phyloP scores from a whole-genome alignment of 2,329 filamentous ascomycete genomes.

The Monosporascus sp. region DNA sequence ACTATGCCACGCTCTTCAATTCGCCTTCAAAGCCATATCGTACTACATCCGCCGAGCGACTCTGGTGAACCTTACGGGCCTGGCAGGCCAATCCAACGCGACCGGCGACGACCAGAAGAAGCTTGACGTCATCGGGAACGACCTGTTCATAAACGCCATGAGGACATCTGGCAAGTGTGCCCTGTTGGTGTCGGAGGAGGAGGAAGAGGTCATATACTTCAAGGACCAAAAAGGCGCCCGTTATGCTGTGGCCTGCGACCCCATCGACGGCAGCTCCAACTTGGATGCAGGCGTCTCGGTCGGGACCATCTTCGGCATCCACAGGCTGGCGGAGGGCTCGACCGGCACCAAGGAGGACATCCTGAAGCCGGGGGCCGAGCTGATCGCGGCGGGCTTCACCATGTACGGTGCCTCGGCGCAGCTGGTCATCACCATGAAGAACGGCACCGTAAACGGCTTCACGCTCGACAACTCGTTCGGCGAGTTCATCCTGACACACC shows the following conservation, averaged over 20 bases:
- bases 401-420: constrained; percentile 99
- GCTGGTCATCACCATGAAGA: constrained; percentile 95
- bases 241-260: constrained; percentile 95
- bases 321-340: constrained; percentile 77
- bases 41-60: constrained; percentile 98
- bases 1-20: constrained; percentile 94
- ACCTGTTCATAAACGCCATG: constrained; percentile 96
- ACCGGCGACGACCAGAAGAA: constrained; percentile 99
- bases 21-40: constrained; percentile 99
- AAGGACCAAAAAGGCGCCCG: constrained; percentile 68
- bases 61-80: constrained; percentile 89
- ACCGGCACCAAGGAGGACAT: constrained; percentile 77
- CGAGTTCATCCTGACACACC: constrained; percentile 98
- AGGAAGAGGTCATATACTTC: constrained; percentile 89
- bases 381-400: constrained; percentile 95
- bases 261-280: constrained; percentile 97
- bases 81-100: constrained; percentile 89
- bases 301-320: constrained; percentile 93
- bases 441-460: constrained; percentile 90
- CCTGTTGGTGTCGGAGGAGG: constrained; percentile 94
- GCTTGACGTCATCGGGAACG: constrained; percentile 97
- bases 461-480: constrained; percentile 94
- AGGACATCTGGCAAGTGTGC: constrained; percentile 84
- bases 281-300: constrained; percentile 96
- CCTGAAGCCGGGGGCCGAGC: constrained; percentile 81